Percentiles rank a stretch among this genome's conserved stretches.
Conservation (phyloP, 2,329 filamentous ascomycete genomes). For the Trichoderma sp. region DNA sequence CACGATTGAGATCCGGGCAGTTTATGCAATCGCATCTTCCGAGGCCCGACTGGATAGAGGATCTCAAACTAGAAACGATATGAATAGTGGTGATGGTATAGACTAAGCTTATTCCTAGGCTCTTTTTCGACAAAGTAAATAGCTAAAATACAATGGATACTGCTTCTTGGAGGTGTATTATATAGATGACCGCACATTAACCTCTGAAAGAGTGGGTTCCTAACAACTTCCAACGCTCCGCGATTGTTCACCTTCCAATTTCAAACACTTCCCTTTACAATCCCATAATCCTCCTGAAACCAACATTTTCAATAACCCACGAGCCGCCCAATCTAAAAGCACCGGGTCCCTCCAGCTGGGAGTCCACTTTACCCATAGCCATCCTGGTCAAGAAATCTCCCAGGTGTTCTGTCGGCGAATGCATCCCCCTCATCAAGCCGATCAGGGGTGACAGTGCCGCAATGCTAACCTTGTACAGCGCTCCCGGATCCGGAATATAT, state of each 20-base stretch:
- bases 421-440: conserved; percentile 22
- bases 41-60: too few relatives aligned
- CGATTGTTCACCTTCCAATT: not conserved
- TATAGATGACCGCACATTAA: not conserved
- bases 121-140: not conserved
- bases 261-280: conserved; percentile 22
- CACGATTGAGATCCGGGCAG: not conserved
- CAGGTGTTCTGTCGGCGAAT: conserved; percentile 43
- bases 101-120: not conserved
- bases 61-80: not conserved
- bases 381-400: conserved; percentile 44
- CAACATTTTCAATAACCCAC: conserved; percentile 36
- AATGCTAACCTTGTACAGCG: conserved; percentile 17
- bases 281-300: conserved; percentile 35
- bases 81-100: not conserved
- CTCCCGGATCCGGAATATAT: conserved; percentile 38
- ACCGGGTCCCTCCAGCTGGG: conserved; percentile 28
- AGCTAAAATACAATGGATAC: not conserved
- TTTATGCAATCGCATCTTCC: not conserved
- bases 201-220: not conserved
- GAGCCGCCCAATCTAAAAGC: conserved; percentile 35
- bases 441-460: conserved; percentile 29
- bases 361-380: conserved; percentile 41
- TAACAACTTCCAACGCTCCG: not conserved
- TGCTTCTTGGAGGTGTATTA: not conserved